These are phyloP conservation scores for Thuidium tamariscinum DNA, from an alignment of 225 moss, liverwort and hornwort genomes.

Conservation along the genomic window DNA sequence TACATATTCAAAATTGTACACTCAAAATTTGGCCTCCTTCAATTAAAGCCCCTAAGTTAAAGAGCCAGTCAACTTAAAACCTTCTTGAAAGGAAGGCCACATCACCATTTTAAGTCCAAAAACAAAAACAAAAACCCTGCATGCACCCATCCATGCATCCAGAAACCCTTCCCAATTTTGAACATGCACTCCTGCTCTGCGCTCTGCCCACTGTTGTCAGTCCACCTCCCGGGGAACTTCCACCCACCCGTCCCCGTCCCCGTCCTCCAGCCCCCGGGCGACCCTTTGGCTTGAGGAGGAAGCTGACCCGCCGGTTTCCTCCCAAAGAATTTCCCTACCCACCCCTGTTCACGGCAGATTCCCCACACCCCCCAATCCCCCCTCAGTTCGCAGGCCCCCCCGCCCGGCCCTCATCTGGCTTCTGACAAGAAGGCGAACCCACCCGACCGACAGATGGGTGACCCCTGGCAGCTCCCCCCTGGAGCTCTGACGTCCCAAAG, in stretches of 20 bases:
- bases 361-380: not conserved
- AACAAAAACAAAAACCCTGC: too few species aligned
- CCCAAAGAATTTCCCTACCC: too few species aligned
- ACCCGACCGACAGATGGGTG: slow-evolving; percentile 1
- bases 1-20: too few species aligned
- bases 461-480: not conserved
- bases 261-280: too few species aligned
- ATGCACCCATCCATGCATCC: too few species aligned
- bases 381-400: not conserved
- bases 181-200: not conserved
- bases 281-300: not conserved
- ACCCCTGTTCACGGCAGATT: not conserved
- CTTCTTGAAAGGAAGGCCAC: too few species aligned
- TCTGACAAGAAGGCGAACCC: not conserved
- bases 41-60: too few species aligned
- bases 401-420: too few species aligned
- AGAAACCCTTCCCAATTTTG: not conserved
- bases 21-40: too few species aligned
- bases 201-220: not conserved
- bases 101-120: too few species aligned
- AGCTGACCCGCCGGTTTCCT: slow-evolving; percentile 6
- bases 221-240: not conserved
- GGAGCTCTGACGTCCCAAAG: not conserved
- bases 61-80: too few species aligned
- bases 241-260: not conserved